phyloP scores from a whole-genome alignment of 164 flowering plant species.

The Liriodendron chinense region DNA sequence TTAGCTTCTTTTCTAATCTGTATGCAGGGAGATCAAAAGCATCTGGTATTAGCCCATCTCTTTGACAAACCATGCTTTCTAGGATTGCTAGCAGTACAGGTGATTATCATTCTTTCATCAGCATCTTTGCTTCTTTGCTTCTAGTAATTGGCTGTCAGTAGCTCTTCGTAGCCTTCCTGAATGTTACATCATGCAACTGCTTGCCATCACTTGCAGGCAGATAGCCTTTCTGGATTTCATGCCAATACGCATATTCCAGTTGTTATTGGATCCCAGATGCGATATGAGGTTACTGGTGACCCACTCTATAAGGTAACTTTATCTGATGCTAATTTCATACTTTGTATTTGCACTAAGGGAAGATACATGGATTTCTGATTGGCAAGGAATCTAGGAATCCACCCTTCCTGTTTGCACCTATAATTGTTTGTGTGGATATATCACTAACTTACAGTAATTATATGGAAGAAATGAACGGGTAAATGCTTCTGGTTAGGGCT shows the following conservation, averaged over 20 bases:
- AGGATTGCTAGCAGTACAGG: slow-evolving; percentile 82
- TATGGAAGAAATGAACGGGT: too few relatives aligned
- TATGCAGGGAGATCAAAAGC: slow-evolving; percentile 58
- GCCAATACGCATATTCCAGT: slow-evolving; percentile 91
- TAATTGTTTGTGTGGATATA: not conserved
- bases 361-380: not conserved
- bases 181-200: not conserved
- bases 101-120: slow-evolving; percentile 11
- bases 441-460: not conserved
- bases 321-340: not conserved
- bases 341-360: not conserved
- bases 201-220: slow-evolving; percentile 49
- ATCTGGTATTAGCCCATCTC: slow-evolving; percentile 77
- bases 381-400: not conserved
- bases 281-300: slow-evolving; percentile 89
- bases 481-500: too few relatives aligned
- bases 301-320: slow-evolving; percentile 67
- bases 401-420: not conserved
- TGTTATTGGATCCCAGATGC: slow-evolving; percentile 85
- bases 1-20: not conserved
- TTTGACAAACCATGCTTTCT: slow-evolving; percentile 97
- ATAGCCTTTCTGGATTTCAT: slow-evolving; percentile 76
- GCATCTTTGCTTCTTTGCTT: not conserved
- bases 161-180: not conserved
- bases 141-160: not conserved